Evolutionary conservation across 495 filamentous ascomycete genomes (phyloP), one percentile per base, ranked within the genome.

Genomic region (Darksidea phi): DNA sequence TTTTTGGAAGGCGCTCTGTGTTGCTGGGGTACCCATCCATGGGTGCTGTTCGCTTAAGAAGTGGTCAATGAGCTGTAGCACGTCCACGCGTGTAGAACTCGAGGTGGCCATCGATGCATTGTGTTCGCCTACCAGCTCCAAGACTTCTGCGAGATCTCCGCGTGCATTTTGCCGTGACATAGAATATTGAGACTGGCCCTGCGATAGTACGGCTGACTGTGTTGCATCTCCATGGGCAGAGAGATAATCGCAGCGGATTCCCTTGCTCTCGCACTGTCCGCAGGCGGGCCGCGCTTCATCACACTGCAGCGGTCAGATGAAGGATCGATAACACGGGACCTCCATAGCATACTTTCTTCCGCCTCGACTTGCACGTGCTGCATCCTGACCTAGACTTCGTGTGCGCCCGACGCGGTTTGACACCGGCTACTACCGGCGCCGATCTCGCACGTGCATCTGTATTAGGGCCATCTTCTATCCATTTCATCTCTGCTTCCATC

Each of bases 351-450:
- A n/a, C n/a, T n/a, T 67, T 67, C 10, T 56, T 49, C 20, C 53
- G 15, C 24, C 45, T 45, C 18, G 45, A 13, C 24, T 63, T 67
- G 41, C 63, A 63, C 13, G 24, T n/a, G 11, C 26, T 18, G 41
- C 63, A 67, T 28, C 63, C 63, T 11, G 45, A 54, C 7, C 54
- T 13, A 20, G 63, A 67, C 52, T 67, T 67, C 13, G 25, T 28
- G 46, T 67, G 63, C n/a, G 45, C 21, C n/a, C 58, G 38, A 6
- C 63, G 28, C 37, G 51, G 17, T 12, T 23, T 13, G 28, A 24
- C 17, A 24, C 48, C 48, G 15, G 36, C 36, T 15, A 38, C 36
- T 8, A 15, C 36, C 36, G 36, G 15, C 15, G 7, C 15, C 7
- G 36, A 15, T 38, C 15, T 38, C 36, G n/a, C n/a, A n/a, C n/a